phyloP scores from a whole-genome alignment of 2,329 filamentous ascomycete species.

The Emmonsia crescens region DNA sequence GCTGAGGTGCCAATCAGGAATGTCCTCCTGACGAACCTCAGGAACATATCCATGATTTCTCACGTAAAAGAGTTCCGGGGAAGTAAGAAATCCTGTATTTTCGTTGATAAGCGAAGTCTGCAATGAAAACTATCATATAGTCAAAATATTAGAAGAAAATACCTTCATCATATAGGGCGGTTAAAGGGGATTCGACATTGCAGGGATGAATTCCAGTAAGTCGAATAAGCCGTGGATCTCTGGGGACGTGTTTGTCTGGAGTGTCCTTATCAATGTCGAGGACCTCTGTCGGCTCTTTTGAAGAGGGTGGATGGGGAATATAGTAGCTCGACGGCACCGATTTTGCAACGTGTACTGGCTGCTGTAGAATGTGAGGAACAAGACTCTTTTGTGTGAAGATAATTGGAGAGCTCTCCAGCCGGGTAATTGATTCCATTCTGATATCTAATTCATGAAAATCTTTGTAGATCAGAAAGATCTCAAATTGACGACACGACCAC shows the following conservation, averaged over 20 bases:
- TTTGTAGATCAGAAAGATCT: not conserved
- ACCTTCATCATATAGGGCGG: constrained; percentile 58
- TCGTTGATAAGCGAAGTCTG: not conserved
- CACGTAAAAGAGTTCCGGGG: constrained; percentile 81
- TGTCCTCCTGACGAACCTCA: constrained; percentile 57
- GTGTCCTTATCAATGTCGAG: constrained; percentile 70
- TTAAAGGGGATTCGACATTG: constrained; percentile 78
- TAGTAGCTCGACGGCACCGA: constrained; percentile 15
- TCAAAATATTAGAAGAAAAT: constrained; percentile 2
- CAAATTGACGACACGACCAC: not conserved
- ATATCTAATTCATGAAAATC: not conserved
- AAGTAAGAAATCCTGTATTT: constrained; percentile 65
- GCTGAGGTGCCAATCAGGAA: constrained; percentile 69
- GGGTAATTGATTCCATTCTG: constrained; percentile 1
- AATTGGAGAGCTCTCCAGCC: not conserved
- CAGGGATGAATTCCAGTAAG: constrained; percentile 84
- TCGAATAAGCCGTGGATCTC: constrained; percentile 72
- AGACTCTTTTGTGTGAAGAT: not conserved
- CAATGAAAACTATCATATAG: not conserved
- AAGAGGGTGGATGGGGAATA: constrained; percentile 60
- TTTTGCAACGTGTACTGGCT: constrained; percentile 1
- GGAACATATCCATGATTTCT: constrained; percentile 82
- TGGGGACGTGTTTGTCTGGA: constrained; percentile 67
- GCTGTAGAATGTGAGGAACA: not conserved
- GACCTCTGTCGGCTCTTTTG: constrained; percentile 47